Percentiles rank a stretch among this genome's conserved stretches.
These are phyloP conservation scores for Dendrobium catenatum DNA, from an alignment of 106 monocot genomes.

Conservation along the genomic window DNA sequence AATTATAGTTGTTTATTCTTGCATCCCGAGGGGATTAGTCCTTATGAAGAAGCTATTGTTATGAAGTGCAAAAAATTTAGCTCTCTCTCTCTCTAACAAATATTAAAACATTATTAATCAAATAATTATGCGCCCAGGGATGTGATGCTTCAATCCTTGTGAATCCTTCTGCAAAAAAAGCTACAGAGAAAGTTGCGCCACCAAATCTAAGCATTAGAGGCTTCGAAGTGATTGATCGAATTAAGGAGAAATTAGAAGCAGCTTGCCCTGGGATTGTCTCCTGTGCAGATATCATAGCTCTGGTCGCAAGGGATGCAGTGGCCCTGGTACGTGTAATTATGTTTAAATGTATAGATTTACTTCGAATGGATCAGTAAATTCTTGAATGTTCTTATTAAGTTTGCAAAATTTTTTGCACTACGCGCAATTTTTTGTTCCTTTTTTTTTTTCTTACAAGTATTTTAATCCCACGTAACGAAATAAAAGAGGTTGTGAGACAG, in stretches of 20 bases:
- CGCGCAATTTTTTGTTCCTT: too few species aligned
- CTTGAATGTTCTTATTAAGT: too few species aligned
- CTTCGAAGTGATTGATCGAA: constrained; percentile 32
- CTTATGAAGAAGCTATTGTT: too few species aligned
- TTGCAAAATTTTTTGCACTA: too few species aligned
- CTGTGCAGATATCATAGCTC: constrained; percentile 12
- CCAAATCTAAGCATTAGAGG: constrained; percentile 48
- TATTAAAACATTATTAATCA: too few species aligned
- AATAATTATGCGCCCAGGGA: constrained; percentile 23
- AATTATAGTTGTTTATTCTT: not conserved
- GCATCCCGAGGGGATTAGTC: not conserved
- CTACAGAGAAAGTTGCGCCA: constrained; percentile 32
- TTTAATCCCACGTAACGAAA: too few species aligned
- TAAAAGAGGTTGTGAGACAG: too few species aligned
- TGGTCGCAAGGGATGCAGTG: constrained; percentile 16
- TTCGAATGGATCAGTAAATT: too few species aligned
- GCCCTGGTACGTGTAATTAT: not conserved
- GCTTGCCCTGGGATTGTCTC: constrained; percentile 48
- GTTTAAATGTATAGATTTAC: too few species aligned
- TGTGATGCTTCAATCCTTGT: constrained; percentile 58
- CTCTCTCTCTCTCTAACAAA: too few species aligned
- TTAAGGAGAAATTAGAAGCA: constrained; percentile 44
- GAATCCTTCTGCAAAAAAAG: constrained; percentile 24
- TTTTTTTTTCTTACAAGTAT: too few species aligned
- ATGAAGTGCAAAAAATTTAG: too few species aligned